phyloP scores from a whole-genome alignment of 352 stramenopile genomes.

The Nothophytophthora sp. region DNA sequence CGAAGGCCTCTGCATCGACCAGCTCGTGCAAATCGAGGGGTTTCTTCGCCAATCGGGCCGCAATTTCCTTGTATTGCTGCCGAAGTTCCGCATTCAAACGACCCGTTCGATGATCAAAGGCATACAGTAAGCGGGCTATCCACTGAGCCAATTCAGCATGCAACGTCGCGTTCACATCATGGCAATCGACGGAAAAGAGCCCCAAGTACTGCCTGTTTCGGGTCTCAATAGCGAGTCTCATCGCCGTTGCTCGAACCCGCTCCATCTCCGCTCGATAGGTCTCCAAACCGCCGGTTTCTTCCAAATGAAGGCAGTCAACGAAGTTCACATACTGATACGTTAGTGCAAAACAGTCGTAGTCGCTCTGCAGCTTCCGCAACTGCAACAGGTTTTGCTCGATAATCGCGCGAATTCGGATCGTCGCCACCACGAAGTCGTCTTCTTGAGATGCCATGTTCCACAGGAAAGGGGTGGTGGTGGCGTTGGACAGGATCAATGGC shows the following conservation, averaged over 20 bases:
- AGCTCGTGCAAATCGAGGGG: slow-evolving; percentile 76
- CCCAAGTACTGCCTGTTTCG: slow-evolving; percentile 28
- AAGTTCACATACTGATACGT: slow-evolving; percentile 38
- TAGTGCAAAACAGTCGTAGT: slow-evolving; percentile 40
- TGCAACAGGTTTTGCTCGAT: slow-evolving; percentile 54
- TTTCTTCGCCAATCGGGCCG: slow-evolving; percentile 54
- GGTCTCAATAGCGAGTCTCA: slow-evolving; percentile 24
- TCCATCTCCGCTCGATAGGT: slow-evolving; percentile 30
- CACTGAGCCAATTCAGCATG: slow-evolving; percentile 42
- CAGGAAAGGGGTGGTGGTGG: slow-evolving; percentile 51
- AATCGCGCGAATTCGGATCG: slow-evolving; percentile 62
- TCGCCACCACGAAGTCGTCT: slow-evolving; percentile 52
- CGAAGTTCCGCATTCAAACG: slow-evolving; percentile 54
- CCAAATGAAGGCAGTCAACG: slow-evolving; percentile 48
- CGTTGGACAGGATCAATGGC: slow-evolving; percentile 22
- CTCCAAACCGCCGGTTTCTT: slow-evolving; percentile 24
- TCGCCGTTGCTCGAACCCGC: slow-evolving; percentile 20
- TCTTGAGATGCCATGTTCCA: slow-evolving; percentile 74
- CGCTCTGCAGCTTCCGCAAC: slow-evolving; percentile 34
- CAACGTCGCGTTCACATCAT: slow-evolving; percentile 41
- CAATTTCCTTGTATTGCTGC: slow-evolving; percentile 78
- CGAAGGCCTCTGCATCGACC: slow-evolving; percentile 63
- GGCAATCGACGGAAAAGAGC: slow-evolving; percentile 57
- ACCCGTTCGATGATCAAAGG: slow-evolving; percentile 55
- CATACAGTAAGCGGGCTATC: slow-evolving; percentile 35